Percentiles rank a stretch among this genome's conserved stretches.
phyloP scores from a whole-genome alignment of 495 filamentous ascomycete species.

The Annulohypoxylon maeteangense region DNA sequence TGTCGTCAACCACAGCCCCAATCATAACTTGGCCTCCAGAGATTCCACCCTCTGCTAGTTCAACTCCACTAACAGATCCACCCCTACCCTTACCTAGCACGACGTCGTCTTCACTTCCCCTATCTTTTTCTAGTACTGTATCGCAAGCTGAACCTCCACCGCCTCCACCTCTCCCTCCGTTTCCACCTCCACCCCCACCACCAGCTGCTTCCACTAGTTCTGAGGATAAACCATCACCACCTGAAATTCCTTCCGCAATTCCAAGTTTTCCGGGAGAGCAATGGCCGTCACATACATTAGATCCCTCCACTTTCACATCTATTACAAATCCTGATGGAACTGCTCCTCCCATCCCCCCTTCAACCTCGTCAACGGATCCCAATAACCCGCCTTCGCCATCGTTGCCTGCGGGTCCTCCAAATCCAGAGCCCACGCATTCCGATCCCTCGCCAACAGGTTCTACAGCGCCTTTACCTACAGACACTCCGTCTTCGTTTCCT shows the following conservation, averaged over 20 bases:
- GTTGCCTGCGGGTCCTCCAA: background rate
- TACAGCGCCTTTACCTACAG: background rate
- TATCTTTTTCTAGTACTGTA: background rate
- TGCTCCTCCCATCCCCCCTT: background rate
- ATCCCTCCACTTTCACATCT: background rate
- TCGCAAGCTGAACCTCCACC: background rate
- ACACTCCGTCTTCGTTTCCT: background rate
- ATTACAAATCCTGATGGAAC: background rate
- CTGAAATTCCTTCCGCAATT: conserved; percentile 10
- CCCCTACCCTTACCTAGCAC: background rate
- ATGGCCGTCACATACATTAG: background rate
- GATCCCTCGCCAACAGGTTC: background rate
- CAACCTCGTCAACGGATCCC: background rate
- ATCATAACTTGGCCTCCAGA: background rate
- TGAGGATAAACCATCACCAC: background rate
- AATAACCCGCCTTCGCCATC: background rate
- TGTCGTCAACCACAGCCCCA: background rate
- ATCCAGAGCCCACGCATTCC: background rate
- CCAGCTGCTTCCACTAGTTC: conserved; percentile 4
- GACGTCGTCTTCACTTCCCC: background rate
- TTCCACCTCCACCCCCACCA: background rate
- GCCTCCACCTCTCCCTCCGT: too few relatives aligned
- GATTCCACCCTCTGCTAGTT: background rate
- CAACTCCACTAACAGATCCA: background rate
- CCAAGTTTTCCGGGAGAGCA: background rate